Base-by-base conservation (phyloP, 164 flowering plant genomes). In the Malania oleifera region DNA sequence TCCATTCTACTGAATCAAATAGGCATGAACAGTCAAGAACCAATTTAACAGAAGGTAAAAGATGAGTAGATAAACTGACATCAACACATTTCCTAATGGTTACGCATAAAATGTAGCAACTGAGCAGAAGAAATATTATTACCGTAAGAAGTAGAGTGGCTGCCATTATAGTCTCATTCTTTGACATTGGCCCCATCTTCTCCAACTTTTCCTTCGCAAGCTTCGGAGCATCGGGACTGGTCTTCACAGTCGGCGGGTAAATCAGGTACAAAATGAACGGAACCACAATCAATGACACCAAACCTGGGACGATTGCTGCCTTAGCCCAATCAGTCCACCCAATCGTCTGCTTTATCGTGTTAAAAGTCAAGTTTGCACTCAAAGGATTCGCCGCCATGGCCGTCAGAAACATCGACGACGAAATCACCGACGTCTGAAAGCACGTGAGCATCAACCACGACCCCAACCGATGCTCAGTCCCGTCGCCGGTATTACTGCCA, bases 301-400 rank as follows among this genome's bases (percentile, higher is more conserved):
- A 59, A n/a, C 96, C 98, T 0, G 98, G 98, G 22, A 91, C 95
- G 48, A 86, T 73, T 0, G 95, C 98, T 0, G 91, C 98, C 68
- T 74, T 83, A 8, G 96, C 96, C 98, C 96, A 91, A 78, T 78
- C 84, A 8, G 84, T 86, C 98, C 98, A 91, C 34, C 90, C 87
- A 63, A 88, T 82, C 0, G 87, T 75, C 77, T 82, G 77, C 56
- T 77, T 66, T 3, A 88, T 86, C 1, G 92, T 75, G 24, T 78
- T 78, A 11, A 56, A 55, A 0, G 98, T 80, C 47, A 91, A 71
- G 59, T 68, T 91, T 0, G 91, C 96, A 58, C 95, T 83, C 78
- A 91, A 63, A 0, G 96, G 98, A 66, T 91, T 91, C 1, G 96
- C 96, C 5, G 98, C 98, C 96, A 89, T 89, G 0, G 89, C 98